Percentiles rank a stretch among this genome's conserved stretches.
Conservation (phyloP, 2,329 filamentous ascomycete species). For the Trichoderma breve region DNA sequence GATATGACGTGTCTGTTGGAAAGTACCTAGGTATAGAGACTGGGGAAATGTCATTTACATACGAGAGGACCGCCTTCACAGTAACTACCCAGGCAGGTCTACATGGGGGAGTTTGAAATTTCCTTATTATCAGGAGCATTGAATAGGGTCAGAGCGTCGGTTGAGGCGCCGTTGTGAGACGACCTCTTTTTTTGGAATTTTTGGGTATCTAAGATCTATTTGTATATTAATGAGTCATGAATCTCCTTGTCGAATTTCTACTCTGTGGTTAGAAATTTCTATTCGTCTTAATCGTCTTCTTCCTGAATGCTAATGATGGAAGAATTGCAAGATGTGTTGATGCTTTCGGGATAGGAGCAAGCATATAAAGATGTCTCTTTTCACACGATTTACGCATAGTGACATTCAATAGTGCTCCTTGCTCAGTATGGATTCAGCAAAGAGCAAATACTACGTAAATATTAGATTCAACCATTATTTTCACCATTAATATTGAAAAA, state of each 20-base stretch:
- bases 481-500: not conserved
- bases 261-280: not conserved
- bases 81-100: not conserved
- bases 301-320: not conserved
- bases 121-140: not conserved
- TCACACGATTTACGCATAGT: not conserved
- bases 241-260: not conserved
- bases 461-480: not conserved
- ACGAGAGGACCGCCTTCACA: not conserved
- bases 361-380: not conserved
- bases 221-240: conserved; percentile 1
- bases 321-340: not conserved
- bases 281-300: not conserved
- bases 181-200: not conserved
- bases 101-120: not conserved
- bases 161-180: not conserved
- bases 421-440: not conserved
- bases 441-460: not conserved
- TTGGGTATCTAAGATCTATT: not conserved
- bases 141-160: not conserved
- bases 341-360: not conserved
- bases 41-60: not conserved
- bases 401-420: not conserved
- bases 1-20: not conserved
- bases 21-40: not conserved